phyloP scores from a whole-genome alignment of 2,329 filamentous ascomycete genomes.

The Moelleriella libera region DNA sequence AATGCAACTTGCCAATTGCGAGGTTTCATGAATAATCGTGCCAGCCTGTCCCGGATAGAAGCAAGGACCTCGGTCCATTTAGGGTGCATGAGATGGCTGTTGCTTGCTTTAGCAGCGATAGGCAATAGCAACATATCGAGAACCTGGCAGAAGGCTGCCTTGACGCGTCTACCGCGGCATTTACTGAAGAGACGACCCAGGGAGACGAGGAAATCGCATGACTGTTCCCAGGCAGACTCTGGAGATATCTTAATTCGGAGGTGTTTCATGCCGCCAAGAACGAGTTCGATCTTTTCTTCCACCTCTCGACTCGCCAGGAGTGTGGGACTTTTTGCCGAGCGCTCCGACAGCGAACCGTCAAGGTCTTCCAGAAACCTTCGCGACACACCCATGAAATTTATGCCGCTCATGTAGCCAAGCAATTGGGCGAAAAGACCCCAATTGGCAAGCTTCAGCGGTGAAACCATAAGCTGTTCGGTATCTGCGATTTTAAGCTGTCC shows the following conservation, averaged over 20 bases:
- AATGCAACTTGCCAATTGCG: slow-evolving; percentile 86
- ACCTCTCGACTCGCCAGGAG: slow-evolving; percentile 44
- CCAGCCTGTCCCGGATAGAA: slow-evolving; percentile 62
- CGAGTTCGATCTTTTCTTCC: slow-evolving; percentile 73
- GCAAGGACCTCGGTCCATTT: slow-evolving; percentile 82
- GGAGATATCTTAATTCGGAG: slow-evolving; percentile 62
- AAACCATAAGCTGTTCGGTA: slow-evolving; percentile 62
- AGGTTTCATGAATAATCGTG: slow-evolving; percentile 78
- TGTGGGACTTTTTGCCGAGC: slow-evolving; percentile 53
- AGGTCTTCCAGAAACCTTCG: slow-evolving; percentile 72
- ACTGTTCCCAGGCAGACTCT: slow-evolving; percentile 65
- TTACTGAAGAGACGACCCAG: slow-evolving; percentile 71
- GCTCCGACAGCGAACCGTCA: slow-evolving; percentile 61
- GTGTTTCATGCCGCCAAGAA: slow-evolving; percentile 85
- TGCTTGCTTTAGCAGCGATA: slow-evolving; percentile 66
- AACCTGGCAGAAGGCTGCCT: slow-evolving; percentile 88
- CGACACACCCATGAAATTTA: slow-evolving; percentile 76
- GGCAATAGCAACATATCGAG: slow-evolving; percentile 77
- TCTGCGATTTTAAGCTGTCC: slow-evolving; percentile 86
- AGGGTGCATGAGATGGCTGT: slow-evolving; percentile 60
- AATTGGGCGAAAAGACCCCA: slow-evolving; percentile 91
- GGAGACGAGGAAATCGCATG: slow-evolving; percentile 76
- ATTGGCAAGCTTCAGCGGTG: slow-evolving; percentile 77
- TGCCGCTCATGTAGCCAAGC: slow-evolving; percentile 88
- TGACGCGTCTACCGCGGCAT: slow-evolving; percentile 78